phyloP scores from a whole-genome alignment of 1,284 basidiomycete genomes.

The Cryptococcus amylolentus region DNA sequence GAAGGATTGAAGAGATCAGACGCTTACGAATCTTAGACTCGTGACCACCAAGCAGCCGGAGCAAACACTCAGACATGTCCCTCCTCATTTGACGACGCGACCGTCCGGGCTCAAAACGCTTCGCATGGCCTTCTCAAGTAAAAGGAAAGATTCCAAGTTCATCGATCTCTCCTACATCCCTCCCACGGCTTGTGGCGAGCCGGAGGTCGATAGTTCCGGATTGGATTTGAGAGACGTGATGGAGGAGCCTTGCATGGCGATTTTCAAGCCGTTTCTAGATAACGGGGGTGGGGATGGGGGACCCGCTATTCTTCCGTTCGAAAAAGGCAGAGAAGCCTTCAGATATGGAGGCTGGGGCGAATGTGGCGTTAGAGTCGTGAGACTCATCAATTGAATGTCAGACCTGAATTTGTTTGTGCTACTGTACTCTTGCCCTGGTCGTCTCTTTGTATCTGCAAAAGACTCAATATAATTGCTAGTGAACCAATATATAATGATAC shows the following conservation, averaged over 20 bases:
- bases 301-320: conserved; percentile 31
- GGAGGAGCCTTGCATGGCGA: conserved; percentile 37
- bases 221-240: conserved; percentile 45
- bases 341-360: conserved; percentile 6
- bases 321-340: conserved; percentile 40
- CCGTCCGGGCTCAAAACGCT: conserved; percentile 30
- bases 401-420: neutral
- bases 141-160: conserved; percentile 35
- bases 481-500: too few species aligned
- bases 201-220: conserved; percentile 43
- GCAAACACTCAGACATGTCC: conserved; percentile 2
- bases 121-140: conserved; percentile 24
- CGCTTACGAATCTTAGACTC: conserved; percentile 6
- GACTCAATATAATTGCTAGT: too few species aligned
- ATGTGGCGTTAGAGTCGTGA: conserved; percentile 16
- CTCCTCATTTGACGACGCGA: conserved; percentile 9
- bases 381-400: conserved; percentile 17
- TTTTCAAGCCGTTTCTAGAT: conserved; percentile 25
- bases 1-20: neutral
- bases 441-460: too few species aligned
- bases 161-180: conserved; percentile 34
- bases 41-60: conserved; percentile 13
- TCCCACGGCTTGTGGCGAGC: conserved; percentile 40
- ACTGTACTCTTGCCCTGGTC: too few species aligned
- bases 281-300: neutral